These are phyloP conservation scores for Nigrospora sphaerica DNA, from an alignment of 2,329 filamentous ascomycete genomes.

Conservation along the genomic window DNA sequence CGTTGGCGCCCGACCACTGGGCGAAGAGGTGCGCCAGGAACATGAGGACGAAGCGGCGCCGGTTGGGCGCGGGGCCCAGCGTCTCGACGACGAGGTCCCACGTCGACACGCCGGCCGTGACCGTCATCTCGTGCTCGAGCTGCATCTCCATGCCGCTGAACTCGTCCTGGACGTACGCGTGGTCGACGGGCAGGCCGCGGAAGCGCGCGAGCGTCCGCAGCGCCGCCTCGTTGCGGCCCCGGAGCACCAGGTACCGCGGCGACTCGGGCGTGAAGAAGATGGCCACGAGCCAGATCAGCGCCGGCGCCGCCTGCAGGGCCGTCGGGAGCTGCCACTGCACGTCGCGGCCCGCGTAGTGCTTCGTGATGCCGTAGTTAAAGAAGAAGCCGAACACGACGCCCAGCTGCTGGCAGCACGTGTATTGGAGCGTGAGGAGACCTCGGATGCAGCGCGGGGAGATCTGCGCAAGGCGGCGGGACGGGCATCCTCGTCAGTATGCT, in stretches of 20 bases:
- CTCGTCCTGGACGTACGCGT: constrained; percentile 18
- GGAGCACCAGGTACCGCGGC: constrained; percentile 15
- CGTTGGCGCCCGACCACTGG: constrained; percentile 20
- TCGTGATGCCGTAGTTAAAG: constrained; percentile 26
- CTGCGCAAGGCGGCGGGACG: not conserved
- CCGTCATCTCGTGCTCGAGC: constrained; percentile 25
- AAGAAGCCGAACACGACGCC: constrained; percentile 26
- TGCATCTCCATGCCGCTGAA: constrained; percentile 21
- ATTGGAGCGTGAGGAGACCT: constrained; percentile 22
- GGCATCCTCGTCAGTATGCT: not conserved
- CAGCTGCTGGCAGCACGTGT: constrained; percentile 25
- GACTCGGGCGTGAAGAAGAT: constrained; percentile 14
- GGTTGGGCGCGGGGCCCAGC: constrained; percentile 15
- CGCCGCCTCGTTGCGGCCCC: constrained; percentile 10
- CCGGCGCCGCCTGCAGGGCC: constrained; percentile 15
- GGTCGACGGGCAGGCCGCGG: constrained; percentile 16
- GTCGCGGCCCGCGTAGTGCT: constrained; percentile 13
- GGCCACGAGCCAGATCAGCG: constrained; percentile 16
- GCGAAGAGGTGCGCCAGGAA: constrained; percentile 19
- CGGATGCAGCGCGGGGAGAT: constrained; percentile 20
- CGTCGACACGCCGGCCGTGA: constrained; percentile 19
- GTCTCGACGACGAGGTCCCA: constrained; percentile 27
- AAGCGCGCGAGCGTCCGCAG: constrained; percentile 11
- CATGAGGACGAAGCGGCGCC: constrained; percentile 21
- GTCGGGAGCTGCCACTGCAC: constrained; percentile 20